A percentile compares a stretch with the other conserved stretches of the same genome.
Evolutionary conservation across 495 filamentous ascomycete genomes (phyloP).

Genomic region (Poronia punctata): DNA sequence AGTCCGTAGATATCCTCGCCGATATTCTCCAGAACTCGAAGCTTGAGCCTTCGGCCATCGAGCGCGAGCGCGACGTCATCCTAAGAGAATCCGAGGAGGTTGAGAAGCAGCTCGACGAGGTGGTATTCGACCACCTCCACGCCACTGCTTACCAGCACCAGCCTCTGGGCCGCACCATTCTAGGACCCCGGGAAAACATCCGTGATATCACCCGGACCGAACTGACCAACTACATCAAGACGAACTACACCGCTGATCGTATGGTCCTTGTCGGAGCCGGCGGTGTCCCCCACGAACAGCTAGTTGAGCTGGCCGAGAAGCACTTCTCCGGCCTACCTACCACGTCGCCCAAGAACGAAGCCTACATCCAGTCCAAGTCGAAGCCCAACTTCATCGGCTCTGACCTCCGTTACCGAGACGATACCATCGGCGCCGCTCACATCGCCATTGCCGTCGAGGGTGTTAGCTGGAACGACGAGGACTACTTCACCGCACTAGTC

Average conservation of each 20-base stretch:
- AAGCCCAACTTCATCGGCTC: conserved; percentile 94
- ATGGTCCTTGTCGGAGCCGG: conserved; percentile 98
- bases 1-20: conserved; percentile 93
- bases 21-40: conserved; percentile 99
- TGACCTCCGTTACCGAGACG: conserved; percentile 88
- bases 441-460: conserved; percentile 98
- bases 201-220: conserved; percentile 86
- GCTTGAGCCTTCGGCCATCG: conserved; percentile 85
- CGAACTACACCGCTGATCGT: conserved; percentile 97
- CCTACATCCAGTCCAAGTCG: conserved; percentile 69
- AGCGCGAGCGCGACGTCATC: conserved; percentile 96
- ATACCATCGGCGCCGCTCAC: conserved; percentile 91
- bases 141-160: conserved; percentile 95
- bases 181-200: conserved; percentile 98
- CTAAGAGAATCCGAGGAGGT: conserved; percentile 98
- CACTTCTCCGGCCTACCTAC: conserved; percentile 75
- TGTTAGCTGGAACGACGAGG: conserved; percentile 97
- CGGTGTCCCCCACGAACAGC: conserved; percentile 85
- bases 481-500: conserved; percentile 97
- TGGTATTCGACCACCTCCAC: conserved; percentile 98
- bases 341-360: conserved; percentile 60
- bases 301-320: conserved; percentile 94
- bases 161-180: conserved; percentile 93
- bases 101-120: conserved; percentile 98
- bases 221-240: conserved; percentile 91